Conservation (phyloP, 2,329 filamentous ascomycete genomes). For the Eutypella sp. region DNA sequence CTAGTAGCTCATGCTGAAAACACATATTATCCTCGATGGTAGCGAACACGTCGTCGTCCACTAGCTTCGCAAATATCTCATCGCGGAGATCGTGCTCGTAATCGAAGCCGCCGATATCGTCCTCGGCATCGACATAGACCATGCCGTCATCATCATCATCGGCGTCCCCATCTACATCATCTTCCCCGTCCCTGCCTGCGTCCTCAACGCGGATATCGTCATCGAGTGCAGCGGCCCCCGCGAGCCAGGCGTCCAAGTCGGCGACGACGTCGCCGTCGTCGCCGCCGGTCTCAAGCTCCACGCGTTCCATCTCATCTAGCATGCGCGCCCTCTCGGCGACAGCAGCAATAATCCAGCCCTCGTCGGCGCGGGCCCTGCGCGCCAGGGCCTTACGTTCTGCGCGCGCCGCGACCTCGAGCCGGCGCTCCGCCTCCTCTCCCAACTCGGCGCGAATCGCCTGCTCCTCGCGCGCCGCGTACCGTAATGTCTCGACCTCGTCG, state of each 20-base stretch:
- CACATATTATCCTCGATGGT: too few relatives aligned
- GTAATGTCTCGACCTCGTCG: slow-evolving; percentile 34
- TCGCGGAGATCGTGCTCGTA: neutral
- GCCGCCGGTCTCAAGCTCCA: slow-evolving; percentile 35
- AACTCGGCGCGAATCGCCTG: slow-evolving; percentile 35
- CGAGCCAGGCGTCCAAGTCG: too few relatives aligned
- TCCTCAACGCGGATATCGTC: too few relatives aligned
- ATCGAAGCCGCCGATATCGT: neutral
- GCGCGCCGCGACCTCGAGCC: slow-evolving; percentile 21
- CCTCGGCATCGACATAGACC: neutral
- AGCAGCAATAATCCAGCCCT: slow-evolving; percentile 42
- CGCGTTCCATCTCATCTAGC: slow-evolving; percentile 35
- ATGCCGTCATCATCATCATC: neutral
- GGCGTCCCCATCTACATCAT: neutral
- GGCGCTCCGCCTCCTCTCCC: slow-evolving; percentile 33
- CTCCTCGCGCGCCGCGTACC: slow-evolving; percentile 34
- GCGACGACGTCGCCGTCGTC: too few relatives aligned
- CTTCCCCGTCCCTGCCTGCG: too few relatives aligned
- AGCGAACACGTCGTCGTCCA: too few relatives aligned
- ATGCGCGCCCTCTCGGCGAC: slow-evolving; percentile 38
- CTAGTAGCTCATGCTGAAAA: neutral
- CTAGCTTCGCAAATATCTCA: too few relatives aligned
- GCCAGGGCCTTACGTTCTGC: slow-evolving; percentile 27
- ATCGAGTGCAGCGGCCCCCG: too few relatives aligned
- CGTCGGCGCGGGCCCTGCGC: slow-evolving; percentile 36